Conservation (phyloP, 2,329 filamentous ascomycete species). For the Trichoderma sp. region DNA sequence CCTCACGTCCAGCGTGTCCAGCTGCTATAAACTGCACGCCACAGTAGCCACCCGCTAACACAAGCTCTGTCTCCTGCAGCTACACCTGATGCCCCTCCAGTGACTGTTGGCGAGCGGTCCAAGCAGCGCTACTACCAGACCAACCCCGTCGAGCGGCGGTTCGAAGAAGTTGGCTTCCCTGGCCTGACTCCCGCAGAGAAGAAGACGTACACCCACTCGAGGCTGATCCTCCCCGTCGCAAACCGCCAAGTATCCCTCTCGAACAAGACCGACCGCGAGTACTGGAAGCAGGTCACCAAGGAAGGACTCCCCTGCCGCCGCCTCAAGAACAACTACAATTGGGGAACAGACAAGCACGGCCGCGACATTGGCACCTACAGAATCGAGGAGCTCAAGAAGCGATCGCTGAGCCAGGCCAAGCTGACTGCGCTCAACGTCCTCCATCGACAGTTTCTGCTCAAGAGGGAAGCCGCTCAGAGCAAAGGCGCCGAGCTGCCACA, state of each 20-base stretch:
- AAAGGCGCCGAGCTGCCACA: slow-evolving; percentile 38
- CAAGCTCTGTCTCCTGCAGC: background rate
- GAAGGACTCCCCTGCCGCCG: slow-evolving; percentile 54
- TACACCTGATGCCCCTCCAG: slow-evolving; percentile 42
- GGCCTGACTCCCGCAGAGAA: slow-evolving; percentile 53
- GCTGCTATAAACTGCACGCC: background rate
- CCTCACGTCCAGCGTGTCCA: background rate
- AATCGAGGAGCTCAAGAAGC: slow-evolving; percentile 50
- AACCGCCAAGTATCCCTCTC: slow-evolving; percentile 42
- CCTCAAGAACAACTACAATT: slow-evolving; percentile 47
- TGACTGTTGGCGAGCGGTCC: slow-evolving; percentile 55
- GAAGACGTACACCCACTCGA: slow-evolving; percentile 53
- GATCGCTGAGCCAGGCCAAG: slow-evolving; percentile 47
- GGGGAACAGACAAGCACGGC: slow-evolving; percentile 57
- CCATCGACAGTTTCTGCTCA: slow-evolving; percentile 50
- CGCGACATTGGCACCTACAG: slow-evolving; percentile 54
- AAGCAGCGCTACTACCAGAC: slow-evolving; percentile 53
- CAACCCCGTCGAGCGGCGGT: slow-evolving; percentile 53
- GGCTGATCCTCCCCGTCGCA: slow-evolving; percentile 50
- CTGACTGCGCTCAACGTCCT: slow-evolving; percentile 50
- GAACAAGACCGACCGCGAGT: slow-evolving; percentile 58
- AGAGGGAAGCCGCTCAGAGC: slow-evolving; percentile 39
- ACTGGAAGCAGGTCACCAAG: slow-evolving; percentile 61
- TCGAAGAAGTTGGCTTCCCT: slow-evolving; percentile 51
- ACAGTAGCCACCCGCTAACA: background rate